Evolutionary conservation across 1,139 yeast genomes (phyloP).

Genomic region (Candida glucosophila): DNA sequence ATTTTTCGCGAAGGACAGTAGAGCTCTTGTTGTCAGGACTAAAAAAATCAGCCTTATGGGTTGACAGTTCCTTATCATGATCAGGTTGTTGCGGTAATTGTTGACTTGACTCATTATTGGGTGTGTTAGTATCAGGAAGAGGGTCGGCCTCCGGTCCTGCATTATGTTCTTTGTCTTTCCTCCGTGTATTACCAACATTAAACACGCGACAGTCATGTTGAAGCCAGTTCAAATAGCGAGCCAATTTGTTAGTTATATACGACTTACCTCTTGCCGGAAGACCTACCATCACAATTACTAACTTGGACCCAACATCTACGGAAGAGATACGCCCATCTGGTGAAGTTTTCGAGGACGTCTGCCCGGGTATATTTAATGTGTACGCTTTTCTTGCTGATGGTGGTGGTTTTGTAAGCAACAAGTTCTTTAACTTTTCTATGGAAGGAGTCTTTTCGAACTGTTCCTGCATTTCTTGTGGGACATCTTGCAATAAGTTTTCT

Average conservation of each 20-base stretch:
- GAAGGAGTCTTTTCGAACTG: constrained; percentile 35
- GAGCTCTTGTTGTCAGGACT: constrained; percentile 68
- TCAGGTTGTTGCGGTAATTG: constrained; percentile 2
- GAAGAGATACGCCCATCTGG: constrained; percentile 79
- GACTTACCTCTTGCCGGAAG: constrained; percentile 90
- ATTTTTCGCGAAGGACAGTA: constrained; percentile 68
- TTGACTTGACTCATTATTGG: constrained; percentile 18
- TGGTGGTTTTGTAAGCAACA: constrained; percentile 30
- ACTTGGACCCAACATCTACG: constrained; percentile 65
- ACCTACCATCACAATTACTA: constrained; percentile 93
- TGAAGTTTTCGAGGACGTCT: constrained; percentile 71
- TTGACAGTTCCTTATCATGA: constrained; percentile 6
- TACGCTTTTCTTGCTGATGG: constrained; percentile 49
- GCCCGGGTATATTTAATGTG: constrained; percentile 87
- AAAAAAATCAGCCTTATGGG: constrained; percentile 77
- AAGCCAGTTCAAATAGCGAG: constrained; percentile 84
- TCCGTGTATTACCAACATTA: constrained; percentile 89
- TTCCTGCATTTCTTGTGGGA: constrained; percentile 26
- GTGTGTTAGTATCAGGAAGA: constrained; percentile 51
- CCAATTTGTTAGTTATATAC: constrained; percentile 81
- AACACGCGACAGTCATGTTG: constrained; percentile 86
- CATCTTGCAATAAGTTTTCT: constrained; percentile 19
- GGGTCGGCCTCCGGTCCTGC: constrained; percentile 71
- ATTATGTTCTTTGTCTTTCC: constrained; percentile 54
- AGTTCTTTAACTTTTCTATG: constrained; percentile 29